Conservation (phyloP, 805 yeast species). For the Kodamaea kakaduensis region DNA sequence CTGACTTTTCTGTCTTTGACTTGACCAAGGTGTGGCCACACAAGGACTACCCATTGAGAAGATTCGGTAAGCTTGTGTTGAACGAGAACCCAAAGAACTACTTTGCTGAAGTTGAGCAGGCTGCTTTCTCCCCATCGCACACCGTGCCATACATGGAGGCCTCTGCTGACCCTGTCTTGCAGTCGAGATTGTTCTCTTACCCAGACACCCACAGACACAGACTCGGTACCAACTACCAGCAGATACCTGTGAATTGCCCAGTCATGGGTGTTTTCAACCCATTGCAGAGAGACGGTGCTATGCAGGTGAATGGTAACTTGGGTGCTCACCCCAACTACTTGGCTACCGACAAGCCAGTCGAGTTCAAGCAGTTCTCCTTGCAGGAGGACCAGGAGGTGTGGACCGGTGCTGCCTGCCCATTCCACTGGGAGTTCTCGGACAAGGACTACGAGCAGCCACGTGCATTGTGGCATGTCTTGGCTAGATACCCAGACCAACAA, state of each 20-base stretch:
- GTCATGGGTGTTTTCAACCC: conserved; percentile 52
- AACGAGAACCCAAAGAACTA: conserved; percentile 56
- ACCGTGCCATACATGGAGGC: conserved; percentile 74
- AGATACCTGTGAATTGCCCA: conserved; percentile 76
- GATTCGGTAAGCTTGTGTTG: conserved; percentile 51
- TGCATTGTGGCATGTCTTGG: conserved; percentile 72
- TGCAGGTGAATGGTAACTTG: conserved; percentile 58
- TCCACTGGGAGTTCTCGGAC: conserved; percentile 76
- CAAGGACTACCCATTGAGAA: conserved; percentile 49
- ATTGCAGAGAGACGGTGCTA: conserved; percentile 77
- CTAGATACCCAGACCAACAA: conserved; percentile 78
- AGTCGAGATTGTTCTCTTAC: conserved; percentile 71
- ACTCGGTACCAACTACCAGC: conserved; percentile 64
- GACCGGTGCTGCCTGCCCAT: conserved; percentile 78
- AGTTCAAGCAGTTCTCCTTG: conserved; percentile 41
- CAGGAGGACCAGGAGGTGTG: conserved; percentile 75
- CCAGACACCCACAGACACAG: conserved; percentile 76
- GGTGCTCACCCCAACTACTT: conserved; percentile 77
- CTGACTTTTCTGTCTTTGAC: conserved; percentile 81
- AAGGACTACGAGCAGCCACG: conserved; percentile 80
- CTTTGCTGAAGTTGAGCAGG: conserved; percentile 40
- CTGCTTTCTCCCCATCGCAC: conserved; percentile 70
- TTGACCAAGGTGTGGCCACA: conserved; percentile 74
- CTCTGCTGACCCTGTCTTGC: conserved; percentile 73
- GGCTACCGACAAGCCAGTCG: conserved; percentile 51